Evolutionary conservation across 1,139 yeast species (phyloP), one percentile per base, ranked within the genome.

Genomic region (Meyerozyma athensensis): DNA sequence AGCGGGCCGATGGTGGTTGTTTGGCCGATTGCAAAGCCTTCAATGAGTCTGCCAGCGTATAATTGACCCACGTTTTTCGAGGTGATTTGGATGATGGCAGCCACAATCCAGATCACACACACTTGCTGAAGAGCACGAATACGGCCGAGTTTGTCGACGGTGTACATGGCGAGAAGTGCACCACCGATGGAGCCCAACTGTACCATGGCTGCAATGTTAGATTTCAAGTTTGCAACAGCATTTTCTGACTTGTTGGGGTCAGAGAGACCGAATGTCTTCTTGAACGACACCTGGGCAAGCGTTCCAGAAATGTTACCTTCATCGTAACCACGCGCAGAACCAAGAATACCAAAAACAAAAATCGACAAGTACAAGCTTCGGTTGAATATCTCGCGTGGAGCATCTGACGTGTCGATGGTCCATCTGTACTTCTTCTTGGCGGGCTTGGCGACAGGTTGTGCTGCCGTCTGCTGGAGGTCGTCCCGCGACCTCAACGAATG

Each of bases 101-200:
- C 74, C 24, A 68, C 52, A 7, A 73, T 50, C 81, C 79, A 75
- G 33, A 64, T 44, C 1, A 57, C 42, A 49, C 72, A 64, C 20
- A 69, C 66, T 7, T 57, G 52, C 49, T 77, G 79, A 42, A 77
- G 56, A 5, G 81, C 63, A 44, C 77, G 59, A 36, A 76, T 63
- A 45, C 85, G 63, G 5, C 86, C 86, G 26, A 79, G 54, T 33
- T 58, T 62, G 51, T 79, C 85, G 30, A 71, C 76, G 3, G 74
- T 52, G 43, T 59, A 66, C 51, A 69, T 62, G 3, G 82, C 79
- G 24, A 77, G 41, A 9, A 77, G 39, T 16, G 78, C 64, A 18
- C 85, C 85, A 30, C 73, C 81, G 41, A 78, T 70, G 19, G 79
- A 70, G 3, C 84, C 84, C 33, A 79, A 54, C 49, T 76, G 81